phyloP scores from a whole-genome alignment of 208 protist genomes.

The Lotmaria passim region DNA sequence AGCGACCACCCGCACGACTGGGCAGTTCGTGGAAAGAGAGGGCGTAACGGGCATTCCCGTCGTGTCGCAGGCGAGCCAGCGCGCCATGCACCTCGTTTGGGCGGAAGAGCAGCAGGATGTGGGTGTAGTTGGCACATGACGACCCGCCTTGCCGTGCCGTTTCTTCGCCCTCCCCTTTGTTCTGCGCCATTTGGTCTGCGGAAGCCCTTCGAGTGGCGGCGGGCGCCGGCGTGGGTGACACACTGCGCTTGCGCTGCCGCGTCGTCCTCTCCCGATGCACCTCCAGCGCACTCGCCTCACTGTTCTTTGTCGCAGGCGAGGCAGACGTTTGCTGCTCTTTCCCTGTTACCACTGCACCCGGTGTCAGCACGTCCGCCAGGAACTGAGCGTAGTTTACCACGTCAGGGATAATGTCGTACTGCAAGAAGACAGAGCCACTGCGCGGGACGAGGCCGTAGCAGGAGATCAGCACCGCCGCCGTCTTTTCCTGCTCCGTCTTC shows the following conservation, averaged over 20 bases:
- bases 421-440: conserved; percentile 51
- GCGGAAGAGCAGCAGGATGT: conserved; percentile 65
- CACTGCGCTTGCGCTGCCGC: conserved; percentile 43
- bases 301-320: neutral
- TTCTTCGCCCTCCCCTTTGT: neutral
- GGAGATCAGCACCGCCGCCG: conserved; percentile 64
- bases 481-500: conserved; percentile 23
- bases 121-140: conserved; percentile 33
- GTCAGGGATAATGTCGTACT: conserved; percentile 72
- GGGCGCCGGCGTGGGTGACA: conserved; percentile 28
- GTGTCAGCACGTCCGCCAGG: conserved; percentile 54
- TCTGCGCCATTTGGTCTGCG: neutral
- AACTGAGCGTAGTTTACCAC: conserved; percentile 72
- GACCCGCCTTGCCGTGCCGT: neutral
- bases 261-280: conserved; percentile 24
- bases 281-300: neutral
- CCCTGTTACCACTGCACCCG: conserved; percentile 15
- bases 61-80: conserved; percentile 36
- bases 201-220: neutral
- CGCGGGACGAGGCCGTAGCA: conserved; percentile 66
- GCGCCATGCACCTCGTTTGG: conserved; percentile 56
- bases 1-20: conserved; percentile 30
- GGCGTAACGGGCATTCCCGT: conserved; percentile 31
- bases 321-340: neutral
- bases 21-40: conserved; percentile 26